phyloP scores from a whole-genome alignment of 371 early-diverging fungal genomes.

The Lichtheimia hyalospora region DNA sequence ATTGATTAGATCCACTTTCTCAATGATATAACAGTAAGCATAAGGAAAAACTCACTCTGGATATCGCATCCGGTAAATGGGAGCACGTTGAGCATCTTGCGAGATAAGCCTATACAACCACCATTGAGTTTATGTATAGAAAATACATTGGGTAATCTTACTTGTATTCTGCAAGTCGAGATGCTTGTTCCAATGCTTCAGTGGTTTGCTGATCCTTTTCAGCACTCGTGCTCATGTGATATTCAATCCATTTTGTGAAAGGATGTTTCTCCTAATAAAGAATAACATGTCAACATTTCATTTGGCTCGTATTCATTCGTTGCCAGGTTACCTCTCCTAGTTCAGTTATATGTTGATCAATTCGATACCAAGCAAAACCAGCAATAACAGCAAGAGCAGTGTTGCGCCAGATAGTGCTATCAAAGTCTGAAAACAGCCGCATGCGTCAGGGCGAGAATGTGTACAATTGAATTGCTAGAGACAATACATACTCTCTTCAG shows the following conservation, averaged over 20 bases:
- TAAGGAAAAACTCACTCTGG: constrained; percentile 47
- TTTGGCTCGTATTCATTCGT: neutral
- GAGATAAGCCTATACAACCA: constrained; percentile 27
- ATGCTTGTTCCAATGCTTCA: constrained; percentile 27
- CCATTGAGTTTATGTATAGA: neutral
- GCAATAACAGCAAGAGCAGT: constrained; percentile 36
- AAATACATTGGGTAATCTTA: constrained; percentile 9
- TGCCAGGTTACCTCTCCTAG: constrained; percentile 19
- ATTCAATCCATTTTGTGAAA: constrained; percentile 49
- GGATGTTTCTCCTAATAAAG: constrained; percentile 43
- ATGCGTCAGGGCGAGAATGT: constrained; percentile 1
- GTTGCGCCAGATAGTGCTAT: constrained; percentile 45
- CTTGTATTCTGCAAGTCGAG: constrained; percentile 43
- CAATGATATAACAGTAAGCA: neutral
- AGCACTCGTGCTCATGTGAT: constrained; percentile 36
- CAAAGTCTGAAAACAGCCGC: constrained; percentile 11
- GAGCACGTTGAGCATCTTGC: constrained; percentile 48
- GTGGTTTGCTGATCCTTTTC: constrained; percentile 32
- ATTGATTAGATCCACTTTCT: neutral
- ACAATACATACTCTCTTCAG: constrained; percentile 24
- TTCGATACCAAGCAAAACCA: constrained; percentile 41
- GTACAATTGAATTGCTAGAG: neutral
- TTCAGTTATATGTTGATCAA: constrained; percentile 23
- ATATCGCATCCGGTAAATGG: constrained; percentile 47
- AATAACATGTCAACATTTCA: neutral